phyloP scores from a whole-genome alignment of 1,284 basidiomycete species.

The Wallemia hederae region DNA sequence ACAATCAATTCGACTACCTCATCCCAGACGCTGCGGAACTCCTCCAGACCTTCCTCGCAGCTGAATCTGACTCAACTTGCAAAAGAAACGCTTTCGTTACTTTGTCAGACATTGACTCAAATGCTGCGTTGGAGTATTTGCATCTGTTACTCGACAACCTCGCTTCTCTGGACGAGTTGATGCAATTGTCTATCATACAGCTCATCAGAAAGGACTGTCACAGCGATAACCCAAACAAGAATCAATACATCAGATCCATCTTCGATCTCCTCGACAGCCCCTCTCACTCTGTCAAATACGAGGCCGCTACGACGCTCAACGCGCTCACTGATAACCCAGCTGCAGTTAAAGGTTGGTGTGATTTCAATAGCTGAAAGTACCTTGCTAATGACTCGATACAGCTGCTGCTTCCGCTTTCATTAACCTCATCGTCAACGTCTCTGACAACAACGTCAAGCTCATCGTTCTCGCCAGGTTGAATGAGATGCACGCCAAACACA shows the following conservation, averaged over 20 bases:
- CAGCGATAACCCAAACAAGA: conserved; percentile 41
- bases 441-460: conserved; percentile 97
- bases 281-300: conserved; percentile 90
- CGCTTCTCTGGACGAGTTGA: conserved; percentile 54
- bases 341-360: conserved; percentile 55
- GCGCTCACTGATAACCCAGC: conserved; percentile 84
- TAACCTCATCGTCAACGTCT: conserved; percentile 72
- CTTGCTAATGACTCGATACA: conserved; percentile 13
- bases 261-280: conserved; percentile 77
- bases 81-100: conserved; percentile 94
- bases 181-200: conserved; percentile 92
- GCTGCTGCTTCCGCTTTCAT: conserved; percentile 74
- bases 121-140: conserved; percentile 75
- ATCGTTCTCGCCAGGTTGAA: conserved; percentile 90
- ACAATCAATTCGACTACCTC: conserved; percentile 72
- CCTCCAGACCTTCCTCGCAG: conserved; percentile 88
- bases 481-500: conserved; percentile 51
- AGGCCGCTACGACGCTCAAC: conserved; percentile 83
- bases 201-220: conserved; percentile 76
- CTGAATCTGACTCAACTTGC: conserved; percentile 85
- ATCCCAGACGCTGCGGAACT: conserved; percentile 92
- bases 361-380: neutral
- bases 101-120: conserved; percentile 61
- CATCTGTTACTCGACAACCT: conserved; percentile 60
- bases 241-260: conserved; percentile 75